Evolutionary conservation across 179 eudicot genomes (phyloP).

Genomic region (Nepenthes alata): DNA sequence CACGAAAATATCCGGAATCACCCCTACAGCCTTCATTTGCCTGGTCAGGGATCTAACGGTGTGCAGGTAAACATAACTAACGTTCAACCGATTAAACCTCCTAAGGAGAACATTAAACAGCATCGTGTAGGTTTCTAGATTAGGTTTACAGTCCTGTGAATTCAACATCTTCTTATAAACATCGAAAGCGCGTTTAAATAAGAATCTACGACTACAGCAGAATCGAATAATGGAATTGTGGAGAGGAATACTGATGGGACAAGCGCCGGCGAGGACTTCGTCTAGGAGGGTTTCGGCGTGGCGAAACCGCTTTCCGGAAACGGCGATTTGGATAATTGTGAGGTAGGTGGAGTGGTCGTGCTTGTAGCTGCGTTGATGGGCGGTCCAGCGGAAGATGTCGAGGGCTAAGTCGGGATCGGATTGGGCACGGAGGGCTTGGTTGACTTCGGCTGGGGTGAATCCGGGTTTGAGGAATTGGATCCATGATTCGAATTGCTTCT

Average conservation of each 20-base stretch:
- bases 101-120: constrained; percentile 38
- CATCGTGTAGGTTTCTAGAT: constrained; percentile 55
- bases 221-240: constrained; percentile 54
- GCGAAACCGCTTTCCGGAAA: constrained; percentile 31
- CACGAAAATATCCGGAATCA: constrained; percentile 57
- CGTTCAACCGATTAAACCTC: constrained; percentile 52
- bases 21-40: constrained; percentile 79
- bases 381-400: constrained; percentile 89
- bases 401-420: constrained; percentile 72
- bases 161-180: constrained; percentile 57
- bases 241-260: constrained; percentile 35
- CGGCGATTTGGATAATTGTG: constrained; percentile 46
- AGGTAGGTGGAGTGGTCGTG: constrained; percentile 63
- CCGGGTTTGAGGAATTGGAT: constrained; percentile 56
- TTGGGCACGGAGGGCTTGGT: constrained; percentile 46
- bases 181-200: constrained; percentile 62
- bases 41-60: constrained; percentile 46
- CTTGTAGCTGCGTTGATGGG: constrained; percentile 52
- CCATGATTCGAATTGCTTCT: constrained; percentile 70
- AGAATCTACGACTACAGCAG: constrained; percentile 44
- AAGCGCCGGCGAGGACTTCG: constrained; percentile 81
- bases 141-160: constrained; percentile 35
- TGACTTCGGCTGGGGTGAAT: constrained; percentile 61
- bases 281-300: constrained; percentile 56
- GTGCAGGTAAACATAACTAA: constrained; percentile 58